Evolutionary conservation across 768 basidiomycete species (phyloP), one percentile per base, ranked within the genome.

Genomic region (Phanerodontia chrysosporium): DNA sequence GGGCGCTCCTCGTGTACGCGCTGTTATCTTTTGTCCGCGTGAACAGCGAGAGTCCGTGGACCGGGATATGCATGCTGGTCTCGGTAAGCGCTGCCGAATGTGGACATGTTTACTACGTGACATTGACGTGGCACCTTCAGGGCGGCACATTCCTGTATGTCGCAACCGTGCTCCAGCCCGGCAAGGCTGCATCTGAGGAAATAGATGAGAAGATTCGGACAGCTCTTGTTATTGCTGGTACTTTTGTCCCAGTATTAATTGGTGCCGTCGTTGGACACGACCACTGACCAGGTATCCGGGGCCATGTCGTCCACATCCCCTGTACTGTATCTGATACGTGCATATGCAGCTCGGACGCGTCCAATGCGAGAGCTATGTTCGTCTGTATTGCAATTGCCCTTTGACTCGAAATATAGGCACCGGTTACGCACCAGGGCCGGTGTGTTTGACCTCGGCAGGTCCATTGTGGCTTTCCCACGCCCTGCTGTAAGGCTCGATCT

Each of bases 111-210:
- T n/a, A n/a, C n/a, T n/a, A n/a, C n/a, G n/a, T n/a, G n/a, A n/a
- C n/a, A n/a, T n/a, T n/a, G n/a, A n/a, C n/a, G n/a, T n/a, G n/a
- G n/a, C n/a, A n/a, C n/a, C n/a, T n/a, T n/a, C n/a, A 95, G 92
- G 95, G 92, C 46, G 95, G 95, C 9, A 94, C 92, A 2, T 97
- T 97, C 74, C 78, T 98, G 39, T 97, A 96, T 68, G 95, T 98
- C 9, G 93, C 95, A 0, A 94, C 94, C 1, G 87, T 92, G 42
- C 77, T 94, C n/a, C 91, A 92, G 67, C 83, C 89, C 2, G 80
- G 80, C 18, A 74, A 63, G 61, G 59, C 64, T 27, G 32, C 67
- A 4, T 59, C 75, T 9, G 75, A 76, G 24, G 81, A 80, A 45
- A 71, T 86, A 45, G 71, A 74, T 13, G 78, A 80, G 51, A 67